Base-by-base conservation (phyloP, 1,284 basidiomycete species). In the Gomphus sp. region DNA sequence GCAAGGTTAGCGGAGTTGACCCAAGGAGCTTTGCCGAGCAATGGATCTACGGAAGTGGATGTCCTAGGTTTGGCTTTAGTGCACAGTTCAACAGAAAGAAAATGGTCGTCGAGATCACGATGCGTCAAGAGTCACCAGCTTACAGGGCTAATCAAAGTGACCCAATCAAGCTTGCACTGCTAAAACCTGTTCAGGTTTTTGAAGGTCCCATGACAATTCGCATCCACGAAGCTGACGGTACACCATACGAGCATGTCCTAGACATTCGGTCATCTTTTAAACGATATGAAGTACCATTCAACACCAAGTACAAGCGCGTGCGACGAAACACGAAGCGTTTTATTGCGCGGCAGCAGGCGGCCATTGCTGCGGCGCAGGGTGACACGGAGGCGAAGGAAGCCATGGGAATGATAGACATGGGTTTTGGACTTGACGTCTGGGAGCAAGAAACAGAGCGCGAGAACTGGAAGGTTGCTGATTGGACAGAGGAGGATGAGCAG, bases 241-340 rank as follows among this genome's bases (percentile, higher is more conserved):
- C 97, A 44, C 96, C 97, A 0, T 99, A 99, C 69, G 97, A 99
- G 71, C 97, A 99, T 69, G 92, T 99, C 22, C 79, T 99, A 45
- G 94, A 98, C 69, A 91, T 99, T 61, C 87, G 91, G 45, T 83
- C 82, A 22, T 73, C 84, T 1, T 90, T 89, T 73, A 98, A 97
- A 70, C 86, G 90, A 12, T 98, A 93, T 69, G 93, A 97, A 67
- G 93, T 99, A 0, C 95, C 97, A 1, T 99, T 98, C 80, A 99
- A 99, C 71, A 98, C 96, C n/a, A 99, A 98, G 72, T 98, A 98
- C 74, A 99, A 98, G 73, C 92, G 97, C 62, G 91, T 98, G 16
- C 81, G 95, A 55, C 80, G 96, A 39, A 93, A 95, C 66, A 97
- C 93, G 22, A 96, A 96, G 70, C 89, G 93, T 18, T 97, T 97